Conservation (phyloP, 1,139 yeast species). For the Hanseniaspora uvarum region DNA sequence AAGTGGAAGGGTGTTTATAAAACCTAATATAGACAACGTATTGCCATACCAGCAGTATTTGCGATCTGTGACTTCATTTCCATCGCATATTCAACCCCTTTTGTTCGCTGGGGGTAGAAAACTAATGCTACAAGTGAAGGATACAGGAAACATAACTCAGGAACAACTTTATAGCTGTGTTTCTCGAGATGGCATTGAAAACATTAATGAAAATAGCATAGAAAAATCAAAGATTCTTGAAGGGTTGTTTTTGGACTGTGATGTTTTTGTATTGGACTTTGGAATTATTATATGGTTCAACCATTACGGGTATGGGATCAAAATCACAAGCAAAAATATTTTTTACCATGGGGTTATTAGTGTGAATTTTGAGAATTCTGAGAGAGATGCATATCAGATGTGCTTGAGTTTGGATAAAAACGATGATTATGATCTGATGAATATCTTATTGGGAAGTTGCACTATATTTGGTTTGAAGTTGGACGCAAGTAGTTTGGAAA, state of each 20-base stretch:
- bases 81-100: constrained; percentile 26
- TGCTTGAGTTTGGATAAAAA: constrained; percentile 27
- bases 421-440: constrained; percentile 24
- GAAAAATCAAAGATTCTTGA: not conserved
- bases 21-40: constrained; percentile 34
- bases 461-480: constrained; percentile 2
- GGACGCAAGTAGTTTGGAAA: not conserved
- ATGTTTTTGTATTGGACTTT: constrained; percentile 32
- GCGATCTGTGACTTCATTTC: constrained; percentile 27
- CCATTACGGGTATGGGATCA: constrained; percentile 30
- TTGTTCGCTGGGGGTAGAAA: constrained; percentile 37
- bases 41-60: constrained; percentile 28
- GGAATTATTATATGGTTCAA: constrained; percentile 34
- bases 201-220: constrained; percentile 12
- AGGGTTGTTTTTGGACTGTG: constrained; percentile 24
- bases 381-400: constrained; percentile 25
- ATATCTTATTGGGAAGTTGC: constrained; percentile 6
- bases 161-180: constrained; percentile 12
- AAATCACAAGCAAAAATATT: constrained; percentile 31
- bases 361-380: constrained; percentile 19
- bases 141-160: constrained; percentile 19
- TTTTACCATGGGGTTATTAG: constrained; percentile 30
- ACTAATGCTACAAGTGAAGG: constrained; percentile 22
- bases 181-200: constrained; percentile 18
- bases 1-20: constrained; percentile 21